Percentiles rank a stretch among this genome's conserved stretches.
phyloP scores from a whole-genome alignment of 192 early-diverging fungal genomes.

The Coemansia brasiliensis region DNA sequence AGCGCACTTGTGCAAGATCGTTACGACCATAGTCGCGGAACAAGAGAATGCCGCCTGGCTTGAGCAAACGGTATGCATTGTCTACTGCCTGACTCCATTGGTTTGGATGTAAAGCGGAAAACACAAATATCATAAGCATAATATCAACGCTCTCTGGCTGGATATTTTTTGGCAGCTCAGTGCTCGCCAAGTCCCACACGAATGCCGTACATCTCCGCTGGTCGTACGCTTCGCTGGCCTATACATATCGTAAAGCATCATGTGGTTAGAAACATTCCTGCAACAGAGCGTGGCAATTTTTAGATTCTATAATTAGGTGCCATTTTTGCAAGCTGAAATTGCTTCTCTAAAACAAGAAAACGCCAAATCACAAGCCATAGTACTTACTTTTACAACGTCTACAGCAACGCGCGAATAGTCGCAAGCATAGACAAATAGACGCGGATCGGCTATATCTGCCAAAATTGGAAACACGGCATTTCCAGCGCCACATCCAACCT shows the following conservation, averaged over 20 bases:
- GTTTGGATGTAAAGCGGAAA: constrained; percentile 71
- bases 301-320: constrained; percentile 9
- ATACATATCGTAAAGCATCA: constrained; percentile 1
- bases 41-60: constrained; percentile 74
- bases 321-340: too few relatives aligned
- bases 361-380: neutral
- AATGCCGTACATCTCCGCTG: constrained; percentile 64
- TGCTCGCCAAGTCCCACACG: constrained; percentile 72
- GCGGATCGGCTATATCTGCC: constrained; percentile 57
- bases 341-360: too few relatives aligned
- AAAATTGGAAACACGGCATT: constrained; percentile 77
- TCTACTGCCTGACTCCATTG: constrained; percentile 66
- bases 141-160: constrained; percentile 68
- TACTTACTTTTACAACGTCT: constrained; percentile 68
- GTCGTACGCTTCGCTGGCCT: constrained; percentile 62
- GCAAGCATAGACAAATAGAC: constrained; percentile 71
- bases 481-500: constrained; percentile 83
- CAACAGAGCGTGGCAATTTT: constrained; percentile 1
- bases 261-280: constrained; percentile 1
- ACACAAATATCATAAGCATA: constrained; percentile 78
- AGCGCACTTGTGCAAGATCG: constrained; percentile 78
- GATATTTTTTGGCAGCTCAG: constrained; percentile 59
- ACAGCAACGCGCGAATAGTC: constrained; percentile 75
- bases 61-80: constrained; percentile 67
- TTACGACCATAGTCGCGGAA: constrained; percentile 84